Percentiles rank a stretch among this genome's conserved stretches.
These are phyloP conservation scores for Solanum sejunctum DNA, from an alignment of 257 asterid species.

Conservation along the genomic window DNA sequence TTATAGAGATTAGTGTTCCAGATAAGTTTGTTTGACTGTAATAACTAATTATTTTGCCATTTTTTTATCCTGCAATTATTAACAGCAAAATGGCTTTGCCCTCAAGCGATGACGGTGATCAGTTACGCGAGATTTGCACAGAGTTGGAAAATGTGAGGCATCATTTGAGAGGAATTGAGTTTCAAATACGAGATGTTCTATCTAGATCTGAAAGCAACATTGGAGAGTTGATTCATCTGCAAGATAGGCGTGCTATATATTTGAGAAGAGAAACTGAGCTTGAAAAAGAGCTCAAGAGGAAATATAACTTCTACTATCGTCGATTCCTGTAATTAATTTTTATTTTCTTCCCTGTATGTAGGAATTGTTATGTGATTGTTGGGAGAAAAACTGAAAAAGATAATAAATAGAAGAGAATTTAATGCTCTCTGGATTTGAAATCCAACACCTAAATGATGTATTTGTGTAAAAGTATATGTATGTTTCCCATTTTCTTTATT, in stretches of 20 bases:
- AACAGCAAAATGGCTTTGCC: background rate
- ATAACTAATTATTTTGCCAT: background rate
- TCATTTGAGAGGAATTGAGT: background rate
- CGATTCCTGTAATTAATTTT: background rate
- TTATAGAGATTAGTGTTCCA: background rate
- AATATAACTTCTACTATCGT: background rate
- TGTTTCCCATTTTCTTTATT: background rate
- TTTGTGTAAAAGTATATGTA: background rate
- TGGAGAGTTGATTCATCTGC: background rate
- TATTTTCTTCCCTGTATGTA: background rate
- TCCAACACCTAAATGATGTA: background rate
- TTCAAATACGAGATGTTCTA: background rate
- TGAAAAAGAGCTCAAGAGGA: background rate
- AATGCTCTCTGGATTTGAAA: background rate
- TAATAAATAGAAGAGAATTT: background rate
- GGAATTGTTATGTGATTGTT: background rate
- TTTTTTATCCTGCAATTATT: background rate
- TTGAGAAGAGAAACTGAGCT: background rate
- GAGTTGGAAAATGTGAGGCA: background rate
- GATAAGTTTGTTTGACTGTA: background rate
- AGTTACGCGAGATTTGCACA: background rate
- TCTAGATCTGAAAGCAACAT: background rate
- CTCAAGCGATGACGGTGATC: background rate
- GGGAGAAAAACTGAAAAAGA: background rate
- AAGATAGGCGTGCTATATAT: background rate